Conservation (phyloP, 2,329 filamentous ascomycete species). For the Pezicula carpinea region DNA sequence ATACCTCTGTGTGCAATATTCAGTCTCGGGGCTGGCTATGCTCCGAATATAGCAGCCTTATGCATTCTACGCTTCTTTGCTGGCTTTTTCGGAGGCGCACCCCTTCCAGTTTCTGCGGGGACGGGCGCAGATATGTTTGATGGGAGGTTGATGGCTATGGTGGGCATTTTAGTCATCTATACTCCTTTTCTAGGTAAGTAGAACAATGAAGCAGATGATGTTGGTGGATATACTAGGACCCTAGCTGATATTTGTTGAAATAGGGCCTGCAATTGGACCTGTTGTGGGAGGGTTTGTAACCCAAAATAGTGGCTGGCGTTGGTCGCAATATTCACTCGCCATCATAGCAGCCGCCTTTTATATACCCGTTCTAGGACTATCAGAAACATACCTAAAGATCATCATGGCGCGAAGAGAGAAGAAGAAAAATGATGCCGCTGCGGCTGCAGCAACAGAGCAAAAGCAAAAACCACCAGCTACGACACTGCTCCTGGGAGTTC, state of each 20-base stretch:
- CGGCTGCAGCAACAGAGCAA: neutral
- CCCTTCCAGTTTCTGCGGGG: conserved; percentile 11
- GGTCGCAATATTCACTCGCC: conserved; percentile 13
- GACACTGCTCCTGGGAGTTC: conserved; percentile 4
- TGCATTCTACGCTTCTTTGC: conserved; percentile 52
- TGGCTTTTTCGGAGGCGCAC: conserved; percentile 36
- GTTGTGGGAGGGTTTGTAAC: conserved; percentile 20
- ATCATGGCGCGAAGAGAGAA: conserved; percentile 6
- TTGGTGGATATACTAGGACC: neutral
- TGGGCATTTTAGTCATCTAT: conserved; percentile 9
- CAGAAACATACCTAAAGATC: conserved; percentile 16
- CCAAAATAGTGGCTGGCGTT: conserved; percentile 20
- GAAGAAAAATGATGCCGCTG: neutral
- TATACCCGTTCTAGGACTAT: conserved; percentile 6
- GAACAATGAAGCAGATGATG: conserved; percentile 1
- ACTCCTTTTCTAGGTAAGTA: conserved; percentile 13
- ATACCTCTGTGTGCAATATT: conserved; percentile 52
- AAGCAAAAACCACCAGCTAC: conserved; percentile 4
- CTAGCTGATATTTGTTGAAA: neutral
- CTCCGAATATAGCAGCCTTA: conserved; percentile 44
- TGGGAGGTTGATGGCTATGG: conserved; percentile 3
- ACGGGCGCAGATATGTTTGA: conserved; percentile 13
- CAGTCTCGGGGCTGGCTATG: conserved; percentile 53
- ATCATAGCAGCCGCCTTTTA: conserved; percentile 8
- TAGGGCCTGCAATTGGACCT: conserved; percentile 13